These are phyloP conservation scores for Exophiala mesophila DNA, from an alignment of 2,329 filamentous ascomycete species.

Conservation along the genomic window DNA sequence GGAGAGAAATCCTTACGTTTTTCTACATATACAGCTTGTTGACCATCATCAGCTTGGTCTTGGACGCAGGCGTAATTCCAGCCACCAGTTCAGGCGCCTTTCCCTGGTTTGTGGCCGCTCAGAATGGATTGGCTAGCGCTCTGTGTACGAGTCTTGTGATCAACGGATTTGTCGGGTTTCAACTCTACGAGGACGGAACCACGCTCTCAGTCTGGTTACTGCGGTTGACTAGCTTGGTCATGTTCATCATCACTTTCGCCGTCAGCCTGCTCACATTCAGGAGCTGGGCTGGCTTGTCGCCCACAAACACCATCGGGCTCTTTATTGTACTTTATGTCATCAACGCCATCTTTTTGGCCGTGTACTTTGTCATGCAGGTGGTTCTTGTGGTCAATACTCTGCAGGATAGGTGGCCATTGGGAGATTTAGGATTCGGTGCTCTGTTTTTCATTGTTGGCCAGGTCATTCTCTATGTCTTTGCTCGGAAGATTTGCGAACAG, in stretches of 20 bases:
- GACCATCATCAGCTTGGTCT: constrained; percentile 78
- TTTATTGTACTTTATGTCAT: constrained; percentile 90
- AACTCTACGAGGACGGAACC: constrained; percentile 96
- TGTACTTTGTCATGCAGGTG: constrained; percentile 85
- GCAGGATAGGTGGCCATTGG: constrained; percentile 91
- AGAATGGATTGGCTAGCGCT: constrained; percentile 78
- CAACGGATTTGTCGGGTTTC: constrained; percentile 97
- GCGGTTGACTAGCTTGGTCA: constrained; percentile 67
- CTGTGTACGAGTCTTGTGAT: constrained; percentile 85
- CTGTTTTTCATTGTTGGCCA: constrained; percentile 91
- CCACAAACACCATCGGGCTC: constrained; percentile 79
- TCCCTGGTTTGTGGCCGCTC: constrained; percentile 85
- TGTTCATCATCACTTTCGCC: constrained; percentile 82
- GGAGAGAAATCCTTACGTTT: constrained; percentile 75
- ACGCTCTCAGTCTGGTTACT: constrained; percentile 90
- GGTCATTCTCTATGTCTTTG: constrained; percentile 87
- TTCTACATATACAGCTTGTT: constrained; percentile 96
- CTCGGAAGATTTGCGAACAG: constrained; percentile 73
- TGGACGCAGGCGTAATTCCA: constrained; percentile 89
- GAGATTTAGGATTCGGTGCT: constrained; percentile 82
- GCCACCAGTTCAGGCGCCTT: constrained; percentile 68
- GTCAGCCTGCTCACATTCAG: constrained; percentile 91
- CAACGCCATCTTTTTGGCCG: constrained; percentile 77
- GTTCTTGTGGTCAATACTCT: constrained; percentile 84
- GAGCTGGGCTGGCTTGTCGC: constrained; percentile 77